phyloP scores from a whole-genome alignment of 2,329 filamentous ascomycete species.

The Coniella lustricola region DNA sequence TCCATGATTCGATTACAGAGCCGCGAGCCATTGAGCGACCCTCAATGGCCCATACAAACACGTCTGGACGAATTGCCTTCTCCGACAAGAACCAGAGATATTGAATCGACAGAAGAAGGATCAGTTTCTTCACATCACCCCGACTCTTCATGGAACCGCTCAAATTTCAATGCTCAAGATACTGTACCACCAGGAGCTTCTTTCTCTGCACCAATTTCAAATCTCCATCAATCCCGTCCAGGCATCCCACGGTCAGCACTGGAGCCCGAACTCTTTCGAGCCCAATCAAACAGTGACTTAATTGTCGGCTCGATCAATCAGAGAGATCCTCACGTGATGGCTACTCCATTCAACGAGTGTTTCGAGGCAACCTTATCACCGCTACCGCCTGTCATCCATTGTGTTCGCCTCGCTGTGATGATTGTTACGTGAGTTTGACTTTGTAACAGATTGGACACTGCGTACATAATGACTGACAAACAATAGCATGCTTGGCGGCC shows the following conservation, averaged over 20 bases:
- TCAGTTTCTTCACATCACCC: no score
- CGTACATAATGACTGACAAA: neutral
- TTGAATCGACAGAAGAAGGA: no score
- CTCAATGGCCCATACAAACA: no score
- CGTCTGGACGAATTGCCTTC: neutral
- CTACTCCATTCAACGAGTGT: constrained; percentile 4
- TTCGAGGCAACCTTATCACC: neutral
- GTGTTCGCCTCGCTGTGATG: constrained; percentile 7
- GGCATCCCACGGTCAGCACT: neutral
- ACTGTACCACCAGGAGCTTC: no score
- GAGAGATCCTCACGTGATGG: constrained; percentile 9
- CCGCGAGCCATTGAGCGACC: no score
- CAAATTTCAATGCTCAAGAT: no score
- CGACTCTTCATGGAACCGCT: neutral
- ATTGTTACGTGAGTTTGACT: constrained; percentile 11
- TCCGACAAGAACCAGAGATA: no score
- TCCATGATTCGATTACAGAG: no score
- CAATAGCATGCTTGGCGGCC: constrained; percentile 40
- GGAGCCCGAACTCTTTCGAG: neutral
- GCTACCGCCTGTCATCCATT: constrained; percentile 1
- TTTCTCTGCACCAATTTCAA: constrained; percentile 5
- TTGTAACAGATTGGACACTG: neutral
- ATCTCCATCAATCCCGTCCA: neutral
- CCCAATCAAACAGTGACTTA: constrained; percentile 9
- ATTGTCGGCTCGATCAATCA: constrained; percentile 5